Conservation (phyloP, 257 asterid species). For the Ocimum tenuiflorum region DNA sequence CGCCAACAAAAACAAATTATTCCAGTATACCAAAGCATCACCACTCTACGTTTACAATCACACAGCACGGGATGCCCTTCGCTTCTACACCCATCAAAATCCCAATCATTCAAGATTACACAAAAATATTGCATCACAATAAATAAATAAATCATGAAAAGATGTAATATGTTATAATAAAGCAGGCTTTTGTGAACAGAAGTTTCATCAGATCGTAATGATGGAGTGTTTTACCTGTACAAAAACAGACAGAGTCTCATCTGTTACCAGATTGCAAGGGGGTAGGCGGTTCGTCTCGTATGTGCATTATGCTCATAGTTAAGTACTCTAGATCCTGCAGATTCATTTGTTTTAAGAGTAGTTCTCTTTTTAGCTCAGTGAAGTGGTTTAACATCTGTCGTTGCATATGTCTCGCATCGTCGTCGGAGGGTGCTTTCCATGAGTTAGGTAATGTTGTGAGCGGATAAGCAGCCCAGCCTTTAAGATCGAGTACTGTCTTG, state of each 20-base stretch:
- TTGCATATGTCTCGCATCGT: conserved; percentile 24
- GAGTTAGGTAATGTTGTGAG: conserved; percentile 13
- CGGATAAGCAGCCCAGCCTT: conserved; percentile 34
- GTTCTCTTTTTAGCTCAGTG: conserved; percentile 6
- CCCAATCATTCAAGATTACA: neutral
- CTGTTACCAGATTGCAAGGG: neutral
- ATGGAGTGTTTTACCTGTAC: neutral
- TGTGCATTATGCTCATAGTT: conserved; percentile 29
- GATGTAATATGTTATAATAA: neutral
- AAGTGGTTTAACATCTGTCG: conserved; percentile 13
- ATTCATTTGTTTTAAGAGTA: neutral
- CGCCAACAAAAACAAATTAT: neutral
- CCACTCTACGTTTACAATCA: too few species aligned
- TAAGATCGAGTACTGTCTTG: conserved; percentile 16
- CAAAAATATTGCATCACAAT: neutral
- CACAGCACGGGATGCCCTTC: neutral
- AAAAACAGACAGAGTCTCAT: neutral
- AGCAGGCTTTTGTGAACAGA: neutral
- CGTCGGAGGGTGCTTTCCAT: neutral
- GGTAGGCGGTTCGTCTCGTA: conserved; percentile 20
- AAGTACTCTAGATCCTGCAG: conserved; percentile 33
- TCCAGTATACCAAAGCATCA: too few species aligned
- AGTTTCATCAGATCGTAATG: neutral
- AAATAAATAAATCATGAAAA: neutral
- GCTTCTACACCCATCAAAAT: neutral